Conservation (phyloP, 2,329 filamentous ascomycete species). For the Parasarocladium wereldwijsianum region DNA sequence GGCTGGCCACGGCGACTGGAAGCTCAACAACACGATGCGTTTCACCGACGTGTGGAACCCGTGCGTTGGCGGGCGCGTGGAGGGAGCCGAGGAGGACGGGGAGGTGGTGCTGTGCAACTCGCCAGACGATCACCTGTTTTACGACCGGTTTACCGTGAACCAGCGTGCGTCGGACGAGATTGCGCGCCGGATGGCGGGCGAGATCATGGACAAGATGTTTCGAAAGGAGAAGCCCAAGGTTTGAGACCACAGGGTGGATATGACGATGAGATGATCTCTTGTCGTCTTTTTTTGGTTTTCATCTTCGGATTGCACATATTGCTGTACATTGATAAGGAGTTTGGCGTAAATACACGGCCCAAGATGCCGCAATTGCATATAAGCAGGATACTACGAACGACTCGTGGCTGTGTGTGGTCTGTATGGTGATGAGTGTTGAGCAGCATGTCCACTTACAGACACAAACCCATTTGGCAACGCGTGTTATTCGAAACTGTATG, state of each 20-base stretch:
- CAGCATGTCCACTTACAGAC: no score
- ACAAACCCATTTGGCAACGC: no score
- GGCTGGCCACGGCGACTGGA: constrained; percentile 24
- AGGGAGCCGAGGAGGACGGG: constrained; percentile 5
- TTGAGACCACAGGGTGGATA: no score
- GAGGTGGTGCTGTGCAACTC: constrained; percentile 19
- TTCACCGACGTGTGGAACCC: constrained; percentile 28
- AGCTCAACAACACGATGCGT: constrained; percentile 15
- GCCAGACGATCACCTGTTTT: constrained; percentile 35
- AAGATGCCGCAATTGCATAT: no score
- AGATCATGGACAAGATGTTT: constrained; percentile 8
- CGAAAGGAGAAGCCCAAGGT: not conserved
- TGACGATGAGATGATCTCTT: not conserved
- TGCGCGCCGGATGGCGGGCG: constrained; percentile 8
- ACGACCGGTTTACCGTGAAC: constrained; percentile 31
- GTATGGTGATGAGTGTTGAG: no score
- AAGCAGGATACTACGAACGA: no score
- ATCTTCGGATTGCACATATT: no score
- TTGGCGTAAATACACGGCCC: no score
- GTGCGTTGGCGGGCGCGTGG: constrained; percentile 18
- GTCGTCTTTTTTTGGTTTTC: no score
- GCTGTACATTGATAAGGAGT: no score
- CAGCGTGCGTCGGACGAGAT: constrained; percentile 16
- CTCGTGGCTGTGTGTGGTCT: no score
- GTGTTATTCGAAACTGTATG: no score